phyloP scores from a whole-genome alignment of 176 grass and related monocot species.

The Avena insularis region DNA sequence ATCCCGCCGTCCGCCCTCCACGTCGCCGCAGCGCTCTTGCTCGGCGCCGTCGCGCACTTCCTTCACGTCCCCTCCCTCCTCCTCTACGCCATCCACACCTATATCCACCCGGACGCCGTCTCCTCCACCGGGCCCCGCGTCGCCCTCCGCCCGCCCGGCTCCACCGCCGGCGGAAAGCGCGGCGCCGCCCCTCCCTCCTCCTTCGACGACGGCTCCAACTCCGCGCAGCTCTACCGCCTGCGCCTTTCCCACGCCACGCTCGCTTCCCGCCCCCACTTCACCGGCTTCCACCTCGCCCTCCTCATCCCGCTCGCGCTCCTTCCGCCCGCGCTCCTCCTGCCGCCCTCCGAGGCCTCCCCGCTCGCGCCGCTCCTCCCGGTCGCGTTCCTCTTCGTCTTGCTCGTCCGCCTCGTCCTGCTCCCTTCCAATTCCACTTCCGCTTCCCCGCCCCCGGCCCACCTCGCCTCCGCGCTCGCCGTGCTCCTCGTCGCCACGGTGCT shows the following conservation, averaged over 20 bases:
- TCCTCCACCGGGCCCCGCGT: slow-evolving; percentile 64
- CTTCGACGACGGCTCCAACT: slow-evolving; percentile 57
- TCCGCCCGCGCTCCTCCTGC: slow-evolving; percentile 46
- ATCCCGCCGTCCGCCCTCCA: slow-evolving; percentile 49
- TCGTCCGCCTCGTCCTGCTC: slow-evolving; percentile 56
- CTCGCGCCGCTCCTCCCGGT: slow-evolving; percentile 34
- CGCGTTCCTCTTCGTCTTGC: slow-evolving; percentile 50
- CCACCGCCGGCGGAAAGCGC: slow-evolving; percentile 35
- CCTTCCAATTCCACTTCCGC: slow-evolving; percentile 21
- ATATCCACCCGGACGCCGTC: slow-evolving; percentile 86
- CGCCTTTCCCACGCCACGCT: slow-evolving; percentile 69
- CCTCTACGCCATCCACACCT: slow-evolving; percentile 84
- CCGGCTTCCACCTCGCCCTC: slow-evolving; percentile 52
- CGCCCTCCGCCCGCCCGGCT: slow-evolving; percentile 60
- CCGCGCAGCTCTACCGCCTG: slow-evolving; percentile 84
- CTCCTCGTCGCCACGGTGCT: slow-evolving; percentile 49
- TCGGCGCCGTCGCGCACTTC: slow-evolving; percentile 38
- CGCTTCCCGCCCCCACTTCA: slow-evolving; percentile 67
- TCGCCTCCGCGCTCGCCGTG: slow-evolving; percentile 49
- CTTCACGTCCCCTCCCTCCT: slow-evolving; percentile 71
- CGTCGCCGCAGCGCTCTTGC: not conserved
- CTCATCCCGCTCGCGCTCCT: slow-evolving; percentile 55
- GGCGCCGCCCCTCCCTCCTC: slow-evolving; percentile 22
- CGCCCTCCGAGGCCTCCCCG: slow-evolving; percentile 11
- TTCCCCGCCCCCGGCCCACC: slow-evolving; percentile 50